Evolutionary conservation across 2,329 filamentous ascomycete genomes (phyloP), one percentile per base, ranked within the genome.

Genomic region (Colletotrichum sp.): DNA sequence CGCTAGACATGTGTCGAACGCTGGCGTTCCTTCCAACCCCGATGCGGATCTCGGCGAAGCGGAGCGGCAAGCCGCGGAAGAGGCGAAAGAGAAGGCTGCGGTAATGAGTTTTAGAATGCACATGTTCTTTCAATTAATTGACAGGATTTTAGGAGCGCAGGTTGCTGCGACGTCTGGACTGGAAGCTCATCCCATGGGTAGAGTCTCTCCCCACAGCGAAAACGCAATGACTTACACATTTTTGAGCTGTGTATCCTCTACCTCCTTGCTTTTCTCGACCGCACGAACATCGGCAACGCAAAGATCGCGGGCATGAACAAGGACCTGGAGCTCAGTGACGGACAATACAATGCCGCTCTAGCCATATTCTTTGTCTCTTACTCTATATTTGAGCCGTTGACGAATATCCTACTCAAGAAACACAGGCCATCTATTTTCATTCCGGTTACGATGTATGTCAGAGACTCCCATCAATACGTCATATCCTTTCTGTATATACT

Each of bases 401-500:
- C 95, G 75, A 98, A 98, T 82, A 87, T 96, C 63, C 84, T 98
- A 28, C 91, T 98, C 75, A 98, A 98, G 85, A 90, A 89, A 21
- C 86, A 95, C 77, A 90, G 92, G 2, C 96, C 96, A 0, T 95
- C 93, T 52, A 85, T 96, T 69, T 98, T 98, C 82, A 92, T 98
- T 71, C 94, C 95, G 3, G 86, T 90, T 36, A 98, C 98, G 81
- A 98, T 98, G 93, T 89, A 26, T 61, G 65, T 59, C 10, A 14
- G 30, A 28, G 16, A 16, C 7, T 14, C 1, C 5, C 30, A 7
- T 3, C 10, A 7, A 14, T 21, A 10, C 9, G 9, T 13, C n/a
- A 26, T 4, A n/a, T 7, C 6, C 43, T 43, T 43, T n/a, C 12
- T 16, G 9, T 14, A 28, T 4, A 32, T 2, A 72, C 80, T 84